These are phyloP conservation scores for Rhamnella rubrinervis DNA, from an alignment of 331 rosid genomes.

Conservation along the genomic window DNA sequence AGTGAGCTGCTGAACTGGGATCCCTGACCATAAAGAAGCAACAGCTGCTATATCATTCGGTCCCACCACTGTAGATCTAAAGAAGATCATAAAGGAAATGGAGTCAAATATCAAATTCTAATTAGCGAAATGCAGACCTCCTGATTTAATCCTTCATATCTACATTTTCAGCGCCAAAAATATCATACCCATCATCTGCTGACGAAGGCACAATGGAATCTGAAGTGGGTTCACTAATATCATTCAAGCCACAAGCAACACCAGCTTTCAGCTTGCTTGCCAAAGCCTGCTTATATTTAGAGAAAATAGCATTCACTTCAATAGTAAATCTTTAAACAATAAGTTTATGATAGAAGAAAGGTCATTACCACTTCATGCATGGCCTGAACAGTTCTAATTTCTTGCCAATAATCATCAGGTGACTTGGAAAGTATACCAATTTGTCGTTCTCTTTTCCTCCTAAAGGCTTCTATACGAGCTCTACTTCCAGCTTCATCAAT, in stretches of 20 bases:
- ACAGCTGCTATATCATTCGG: constrained; percentile 77
- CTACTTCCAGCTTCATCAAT: constrained; percentile 97
- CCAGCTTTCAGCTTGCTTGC: constrained; percentile 56
- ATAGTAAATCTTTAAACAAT: constrained; percentile 6
- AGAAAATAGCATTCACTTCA: constrained; percentile 10
- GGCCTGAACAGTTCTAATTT: constrained; percentile 65
- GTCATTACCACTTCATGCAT: constrained; percentile 73
- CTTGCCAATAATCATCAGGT: constrained; percentile 85
- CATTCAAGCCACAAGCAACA: constrained; percentile 44
- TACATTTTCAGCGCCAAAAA: constrained; percentile 23
- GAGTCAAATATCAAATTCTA: constrained; percentile 25
- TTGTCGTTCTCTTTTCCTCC: constrained; percentile 53
- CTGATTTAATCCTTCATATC: background rate
- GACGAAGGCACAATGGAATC: constrained; percentile 54
- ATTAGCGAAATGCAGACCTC: constrained; percentile 12
- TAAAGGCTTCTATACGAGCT: constrained; percentile 77
- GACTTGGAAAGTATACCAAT: constrained; percentile 57
- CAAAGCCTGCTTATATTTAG: constrained; percentile 39
- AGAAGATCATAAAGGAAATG: constrained; percentile 19
- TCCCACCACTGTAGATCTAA: constrained; percentile 66
- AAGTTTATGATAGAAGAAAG: constrained; percentile 8
- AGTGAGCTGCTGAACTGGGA: constrained; percentile 86
- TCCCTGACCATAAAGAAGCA: constrained; percentile 90
- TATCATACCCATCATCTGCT: constrained; percentile 55
- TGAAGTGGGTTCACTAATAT: constrained; percentile 35